Conservation (phyloP, 495 filamentous ascomycete species). For the Penicillium desertorum region DNA sequence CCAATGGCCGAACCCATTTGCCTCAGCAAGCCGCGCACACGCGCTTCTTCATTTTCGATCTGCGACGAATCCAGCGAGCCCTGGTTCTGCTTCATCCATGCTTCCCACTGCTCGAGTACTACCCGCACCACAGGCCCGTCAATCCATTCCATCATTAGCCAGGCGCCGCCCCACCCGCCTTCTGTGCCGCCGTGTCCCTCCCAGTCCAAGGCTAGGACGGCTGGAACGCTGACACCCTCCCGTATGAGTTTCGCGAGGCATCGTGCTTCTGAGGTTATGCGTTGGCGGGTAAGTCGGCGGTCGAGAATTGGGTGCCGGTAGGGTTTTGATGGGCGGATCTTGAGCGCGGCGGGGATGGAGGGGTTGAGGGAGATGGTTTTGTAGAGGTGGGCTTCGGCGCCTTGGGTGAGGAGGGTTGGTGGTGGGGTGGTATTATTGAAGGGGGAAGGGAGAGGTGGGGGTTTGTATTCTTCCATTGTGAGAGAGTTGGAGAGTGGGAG, state of each 20-base stretch:
- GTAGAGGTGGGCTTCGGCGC: slow-evolving; percentile 94
- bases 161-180: slow-evolving; percentile 61
- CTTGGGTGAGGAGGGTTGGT: slow-evolving; percentile 72
- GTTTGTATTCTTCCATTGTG: slow-evolving; percentile 32
- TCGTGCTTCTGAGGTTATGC: slow-evolving; percentile 83
- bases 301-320: slow-evolving; percentile 94
- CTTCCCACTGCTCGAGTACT: slow-evolving; percentile 65
- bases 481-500: not conserved
- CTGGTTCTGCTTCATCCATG: slow-evolving; percentile 35
- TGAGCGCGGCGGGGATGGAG: slow-evolving; percentile 71
- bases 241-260: slow-evolving; percentile 70
- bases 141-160: slow-evolving; percentile 91
- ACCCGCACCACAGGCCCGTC: slow-evolving; percentile 67
- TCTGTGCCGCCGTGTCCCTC: slow-evolving; percentile 40
- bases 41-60: slow-evolving; percentile 42
- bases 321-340: slow-evolving; percentile 88
- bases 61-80: slow-evolving; percentile 23
- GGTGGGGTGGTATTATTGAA: slow-evolving; percentile 60
- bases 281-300: slow-evolving; percentile 77
- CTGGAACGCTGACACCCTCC: slow-evolving; percentile 78
- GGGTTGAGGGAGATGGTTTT: slow-evolving; percentile 75
- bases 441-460: slow-evolving; percentile 60
- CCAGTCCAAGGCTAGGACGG: slow-evolving; percentile 72
- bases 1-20: slow-evolving; percentile 74
- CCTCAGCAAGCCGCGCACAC: slow-evolving; percentile 59